Conservation (phyloP, 2,329 filamentous ascomycete genomes). For the Aureobasidium sp. region DNA sequence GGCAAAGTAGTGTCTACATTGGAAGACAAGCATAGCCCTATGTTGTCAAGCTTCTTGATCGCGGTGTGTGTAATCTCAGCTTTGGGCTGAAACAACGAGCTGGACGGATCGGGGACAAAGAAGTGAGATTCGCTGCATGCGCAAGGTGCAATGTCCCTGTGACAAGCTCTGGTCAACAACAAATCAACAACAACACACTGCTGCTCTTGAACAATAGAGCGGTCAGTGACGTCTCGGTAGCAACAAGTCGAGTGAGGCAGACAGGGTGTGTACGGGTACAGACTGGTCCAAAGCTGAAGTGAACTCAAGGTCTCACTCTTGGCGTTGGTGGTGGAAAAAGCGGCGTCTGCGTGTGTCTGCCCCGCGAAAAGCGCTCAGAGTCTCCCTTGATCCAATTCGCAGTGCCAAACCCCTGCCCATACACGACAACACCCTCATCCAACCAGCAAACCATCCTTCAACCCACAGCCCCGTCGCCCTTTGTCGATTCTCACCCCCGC, state of each 20-base stretch:
- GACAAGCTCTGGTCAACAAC: background rate
- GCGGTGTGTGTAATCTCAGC: background rate
- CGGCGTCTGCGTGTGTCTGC: background rate
- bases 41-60: background rate
- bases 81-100: constrained; percentile 1
- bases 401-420: background rate
- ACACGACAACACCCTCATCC: background rate
- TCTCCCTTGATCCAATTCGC: constrained; percentile 2
- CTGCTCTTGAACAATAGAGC: background rate
- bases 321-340: background rate
- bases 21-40: background rate
- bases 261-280: background rate
- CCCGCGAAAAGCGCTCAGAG: constrained; percentile 4
- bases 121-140: background rate
- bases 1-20: background rate
- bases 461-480: background rate
- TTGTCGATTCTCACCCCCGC: background rate
- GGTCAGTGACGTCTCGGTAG: too few relatives aligned
- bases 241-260: background rate
- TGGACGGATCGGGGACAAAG: background rate
- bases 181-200: background rate
- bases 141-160: background rate
- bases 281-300: background rate
- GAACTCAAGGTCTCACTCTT: background rate
- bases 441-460: constrained; percentile 4